phyloP scores from a whole-genome alignment of 2,329 filamentous ascomycete genomes.

The Cladorrhinum sp. region DNA sequence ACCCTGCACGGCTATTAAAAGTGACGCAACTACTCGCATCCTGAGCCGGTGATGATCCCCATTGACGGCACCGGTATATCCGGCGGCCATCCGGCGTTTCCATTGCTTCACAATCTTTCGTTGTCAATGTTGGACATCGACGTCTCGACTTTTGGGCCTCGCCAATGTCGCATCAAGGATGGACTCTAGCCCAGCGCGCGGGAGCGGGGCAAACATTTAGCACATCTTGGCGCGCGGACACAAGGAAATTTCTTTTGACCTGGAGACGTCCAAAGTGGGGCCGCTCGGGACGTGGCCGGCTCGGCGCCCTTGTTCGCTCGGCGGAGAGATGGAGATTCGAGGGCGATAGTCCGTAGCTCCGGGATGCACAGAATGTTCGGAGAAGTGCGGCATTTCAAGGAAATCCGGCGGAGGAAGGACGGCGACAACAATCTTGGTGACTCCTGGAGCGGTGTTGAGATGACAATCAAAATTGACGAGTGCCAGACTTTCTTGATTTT shows the following conservation, averaged over 20 bases:
- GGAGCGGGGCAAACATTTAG: slow-evolving; percentile 9
- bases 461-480: not conserved
- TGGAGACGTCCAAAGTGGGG: slow-evolving; percentile 28
- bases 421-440: not conserved
- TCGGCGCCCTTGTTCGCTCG: slow-evolving; percentile 23
- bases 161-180: slow-evolving; percentile 6
- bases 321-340: slow-evolving; percentile 29
- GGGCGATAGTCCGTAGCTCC: slow-evolving; percentile 29
- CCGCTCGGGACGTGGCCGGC: slow-evolving; percentile 21
- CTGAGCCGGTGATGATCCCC: not conserved
- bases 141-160: slow-evolving; percentile 3
- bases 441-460: not conserved
- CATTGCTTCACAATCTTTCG: not conserved
- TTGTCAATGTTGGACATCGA: not conserved
- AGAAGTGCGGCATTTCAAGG: not conserved
- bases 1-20: slow-evolving; percentile 6
- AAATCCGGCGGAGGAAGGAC: not conserved
- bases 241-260: slow-evolving; percentile 28
- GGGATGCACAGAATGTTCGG: not conserved
- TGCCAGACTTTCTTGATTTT: not conserved
- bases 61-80: slow-evolving; percentile 4
- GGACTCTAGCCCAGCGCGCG: slow-evolving; percentile 1
- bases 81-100: not conserved
- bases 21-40: slow-evolving; percentile 5
- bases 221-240: slow-evolving; percentile 22